Conservation (phyloP, 208 protist genomes). For the Porcisia hertigi region DNA sequence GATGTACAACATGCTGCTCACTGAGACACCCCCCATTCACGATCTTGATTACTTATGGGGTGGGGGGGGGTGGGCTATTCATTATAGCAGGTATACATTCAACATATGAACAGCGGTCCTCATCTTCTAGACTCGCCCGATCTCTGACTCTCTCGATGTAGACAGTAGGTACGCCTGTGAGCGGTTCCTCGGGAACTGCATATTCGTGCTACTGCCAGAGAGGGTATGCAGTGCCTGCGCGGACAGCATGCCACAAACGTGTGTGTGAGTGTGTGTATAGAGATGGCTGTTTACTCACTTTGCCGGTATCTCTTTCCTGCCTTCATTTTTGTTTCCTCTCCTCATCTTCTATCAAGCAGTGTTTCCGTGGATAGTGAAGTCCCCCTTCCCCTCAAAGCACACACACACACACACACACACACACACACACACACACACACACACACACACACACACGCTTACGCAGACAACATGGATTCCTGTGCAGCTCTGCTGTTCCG, state of each 20-base stretch:
- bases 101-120: neutral
- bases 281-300: neutral
- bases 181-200: neutral
- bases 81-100: neutral
- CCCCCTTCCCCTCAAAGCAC: neutral
- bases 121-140: neutral
- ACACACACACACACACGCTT: neutral
- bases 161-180: neutral
- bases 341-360: neutral
- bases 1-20: too few species aligned
- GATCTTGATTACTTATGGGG: too few species aligned
- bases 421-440: too few species aligned
- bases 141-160: neutral
- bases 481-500: constrained; percentile 63
- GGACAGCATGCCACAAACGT: neutral
- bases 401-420: too few species aligned
- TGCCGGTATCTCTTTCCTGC: neutral
- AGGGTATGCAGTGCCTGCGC: too few species aligned
- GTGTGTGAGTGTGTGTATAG: neutral
- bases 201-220: neutral
- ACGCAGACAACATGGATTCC: constrained; percentile 32
- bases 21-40: too few species aligned
- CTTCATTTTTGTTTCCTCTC: constrained; percentile 6
- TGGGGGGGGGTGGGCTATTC: too few species aligned
- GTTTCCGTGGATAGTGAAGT: too few species aligned